Evolutionary conservation across 768 basidiomycete species (phyloP).

Genomic region (Russula earlei): DNA sequence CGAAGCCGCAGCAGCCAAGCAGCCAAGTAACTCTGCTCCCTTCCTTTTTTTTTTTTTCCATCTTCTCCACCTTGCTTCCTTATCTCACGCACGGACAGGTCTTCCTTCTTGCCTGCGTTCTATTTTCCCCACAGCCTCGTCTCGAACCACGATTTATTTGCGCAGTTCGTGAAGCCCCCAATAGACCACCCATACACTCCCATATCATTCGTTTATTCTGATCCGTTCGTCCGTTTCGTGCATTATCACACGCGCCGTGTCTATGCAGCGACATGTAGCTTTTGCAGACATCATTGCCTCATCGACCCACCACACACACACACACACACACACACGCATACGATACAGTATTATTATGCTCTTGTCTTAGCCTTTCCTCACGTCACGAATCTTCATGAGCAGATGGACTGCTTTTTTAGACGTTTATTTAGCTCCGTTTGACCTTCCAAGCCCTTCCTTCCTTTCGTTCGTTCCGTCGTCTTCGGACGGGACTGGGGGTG

Average conservation of each 20-base stretch:
- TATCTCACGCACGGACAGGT: neutral
- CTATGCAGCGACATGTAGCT: neutral
- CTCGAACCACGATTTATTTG: neutral
- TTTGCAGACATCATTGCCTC: neutral
- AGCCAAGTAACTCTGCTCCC: too few relatives aligned
- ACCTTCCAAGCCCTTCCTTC: neutral
- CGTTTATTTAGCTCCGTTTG: too few relatives aligned
- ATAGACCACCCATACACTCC: neutral
- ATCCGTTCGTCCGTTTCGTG: neutral
- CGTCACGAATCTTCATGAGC: neutral
- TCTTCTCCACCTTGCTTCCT: neutral
- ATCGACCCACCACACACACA: neutral
- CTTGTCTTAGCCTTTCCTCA: neutral
- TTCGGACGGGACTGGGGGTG: too few relatives aligned
- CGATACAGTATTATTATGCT: neutral
- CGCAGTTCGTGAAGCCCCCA: neutral
- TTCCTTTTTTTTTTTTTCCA: neutral
- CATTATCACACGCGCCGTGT: neutral
- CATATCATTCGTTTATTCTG: too few relatives aligned
- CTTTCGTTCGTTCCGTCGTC: neutral
- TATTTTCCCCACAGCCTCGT: too few relatives aligned
- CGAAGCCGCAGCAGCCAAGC: too few relatives aligned
- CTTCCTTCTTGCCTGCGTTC: too few relatives aligned
- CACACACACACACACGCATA: too few relatives aligned
- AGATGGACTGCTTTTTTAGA: neutral